Percentiles rank a stretch among this genome's conserved stretches.
phyloP scores from a whole-genome alignment of 352 stramenopile species.

The Pythium volutum region DNA sequence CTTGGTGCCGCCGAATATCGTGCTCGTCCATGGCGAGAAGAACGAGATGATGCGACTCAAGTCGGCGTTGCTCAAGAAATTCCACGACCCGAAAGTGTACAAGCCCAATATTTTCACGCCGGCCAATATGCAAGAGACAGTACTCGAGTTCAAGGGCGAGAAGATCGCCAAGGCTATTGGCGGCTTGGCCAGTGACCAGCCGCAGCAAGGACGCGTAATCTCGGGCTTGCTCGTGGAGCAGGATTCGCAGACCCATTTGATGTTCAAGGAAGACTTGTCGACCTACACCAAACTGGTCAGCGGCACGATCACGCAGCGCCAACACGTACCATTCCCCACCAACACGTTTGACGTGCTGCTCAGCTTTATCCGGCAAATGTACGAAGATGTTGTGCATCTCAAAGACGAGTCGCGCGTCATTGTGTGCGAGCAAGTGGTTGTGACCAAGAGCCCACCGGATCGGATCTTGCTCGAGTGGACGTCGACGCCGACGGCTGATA shows the following conservation, averaged over 20 bases:
- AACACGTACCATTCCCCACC: conserved; percentile 81
- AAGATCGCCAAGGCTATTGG: conserved; percentile 89
- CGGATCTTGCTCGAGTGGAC: conserved; percentile 82
- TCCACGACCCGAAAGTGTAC: conserved; percentile 85
- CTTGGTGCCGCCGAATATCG: conserved; percentile 91
- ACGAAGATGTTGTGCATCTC: conserved; percentile 59
- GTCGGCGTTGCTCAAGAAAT: conserved; percentile 88
- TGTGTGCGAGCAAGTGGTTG: conserved; percentile 67
- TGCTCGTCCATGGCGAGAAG: conserved; percentile 97
- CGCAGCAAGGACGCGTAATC: conserved; percentile 76
- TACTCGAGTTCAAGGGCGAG: conserved; percentile 86
- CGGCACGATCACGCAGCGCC: conserved; percentile 77
- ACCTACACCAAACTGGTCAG: conserved; percentile 84
- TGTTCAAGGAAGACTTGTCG: conserved; percentile 82
- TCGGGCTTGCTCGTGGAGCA: conserved; percentile 83
- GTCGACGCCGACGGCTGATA: conserved; percentile 91
- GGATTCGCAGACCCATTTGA: conserved; percentile 82
- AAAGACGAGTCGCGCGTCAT: conserved; percentile 59
- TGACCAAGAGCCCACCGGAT: conserved; percentile 41
- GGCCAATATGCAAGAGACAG: conserved; percentile 87
- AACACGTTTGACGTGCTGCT: conserved; percentile 79
- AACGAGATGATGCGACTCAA: conserved; percentile 98
- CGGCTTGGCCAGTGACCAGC: conserved; percentile 59
- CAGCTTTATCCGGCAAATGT: conserved; percentile 84
- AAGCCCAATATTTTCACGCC: conserved; percentile 78